These are phyloP conservation scores for Neoarthrinium moseri DNA, from an alignment of 2,329 filamentous ascomycete species.

Conservation along the genomic window DNA sequence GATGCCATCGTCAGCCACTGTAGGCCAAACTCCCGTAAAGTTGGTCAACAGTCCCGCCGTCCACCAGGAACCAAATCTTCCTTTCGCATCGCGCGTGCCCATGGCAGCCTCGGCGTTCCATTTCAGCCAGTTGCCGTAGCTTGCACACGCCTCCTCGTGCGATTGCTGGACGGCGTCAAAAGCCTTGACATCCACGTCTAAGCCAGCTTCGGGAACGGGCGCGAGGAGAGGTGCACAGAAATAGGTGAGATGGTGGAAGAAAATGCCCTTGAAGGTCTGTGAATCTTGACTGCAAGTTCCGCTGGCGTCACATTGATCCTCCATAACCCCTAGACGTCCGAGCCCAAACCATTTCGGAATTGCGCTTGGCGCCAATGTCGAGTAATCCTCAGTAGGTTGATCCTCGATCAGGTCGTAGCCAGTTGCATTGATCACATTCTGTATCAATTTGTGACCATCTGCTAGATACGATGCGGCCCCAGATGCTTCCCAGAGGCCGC, in stretches of 20 bases:
- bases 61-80: constrained; percentile 90
- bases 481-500: constrained; percentile 77
- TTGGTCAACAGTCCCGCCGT: constrained; percentile 49
- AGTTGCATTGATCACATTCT: constrained; percentile 72
- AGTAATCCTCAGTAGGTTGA: constrained; percentile 38
- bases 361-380: constrained; percentile 28
- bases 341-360: constrained; percentile 68
- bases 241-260: constrained; percentile 80
- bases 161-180: constrained; percentile 27
- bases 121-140: constrained; percentile 73
- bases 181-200: constrained; percentile 25
- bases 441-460: constrained; percentile 78
- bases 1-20: constrained; percentile 35
- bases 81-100: constrained; percentile 62
- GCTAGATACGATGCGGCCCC: constrained; percentile 68
- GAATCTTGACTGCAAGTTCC: constrained; percentile 77
- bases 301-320: constrained; percentile 77
- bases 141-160: constrained; percentile 61
- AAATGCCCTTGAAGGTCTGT: constrained; percentile 93
- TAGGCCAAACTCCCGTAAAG: constrained; percentile 28
- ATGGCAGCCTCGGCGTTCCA: constrained; percentile 77
- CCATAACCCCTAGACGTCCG: constrained; percentile 75
- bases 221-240: constrained; percentile 70
- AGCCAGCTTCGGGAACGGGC: constrained; percentile 21
- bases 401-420: constrained; percentile 62